Percentiles rank a stretch among this genome's conserved stretches.
phyloP scores from a whole-genome alignment of 768 basidiomycete genomes.

The Fistulinella prunicolor region DNA sequence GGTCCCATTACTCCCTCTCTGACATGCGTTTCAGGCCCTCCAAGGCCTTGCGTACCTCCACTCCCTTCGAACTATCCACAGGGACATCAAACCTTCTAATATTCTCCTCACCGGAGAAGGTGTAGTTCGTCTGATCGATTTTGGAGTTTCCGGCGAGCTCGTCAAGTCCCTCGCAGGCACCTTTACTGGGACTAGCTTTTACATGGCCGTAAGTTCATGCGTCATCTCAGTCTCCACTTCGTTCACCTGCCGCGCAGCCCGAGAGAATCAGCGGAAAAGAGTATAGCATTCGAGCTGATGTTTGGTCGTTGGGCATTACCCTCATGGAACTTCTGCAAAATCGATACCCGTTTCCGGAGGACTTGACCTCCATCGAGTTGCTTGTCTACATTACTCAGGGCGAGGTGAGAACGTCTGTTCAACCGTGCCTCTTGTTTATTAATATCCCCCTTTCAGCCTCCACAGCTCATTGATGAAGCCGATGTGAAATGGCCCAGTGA shows the following conservation, averaged over 20 bases:
- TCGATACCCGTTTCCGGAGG: slow-evolving; percentile 91
- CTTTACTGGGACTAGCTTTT: slow-evolving; percentile 96
- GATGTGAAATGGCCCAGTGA: slow-evolving; percentile 65
- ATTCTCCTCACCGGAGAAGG: slow-evolving; percentile 88
- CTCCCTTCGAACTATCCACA: slow-evolving; percentile 87
- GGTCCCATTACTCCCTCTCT: not conserved
- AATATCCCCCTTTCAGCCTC: slow-evolving; percentile 50
- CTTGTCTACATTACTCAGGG: slow-evolving; percentile 85
- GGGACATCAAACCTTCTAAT: slow-evolving; percentile 95
- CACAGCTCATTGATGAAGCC: slow-evolving; percentile 75
- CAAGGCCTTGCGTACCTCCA: slow-evolving; percentile 95
- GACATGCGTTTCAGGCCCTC: slow-evolving; percentile 52
- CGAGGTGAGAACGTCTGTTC: slow-evolving; percentile 47
- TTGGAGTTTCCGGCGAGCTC: slow-evolving; percentile 96
- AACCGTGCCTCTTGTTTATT: slow-evolving; percentile 13
- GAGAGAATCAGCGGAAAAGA: slow-evolving; percentile 90
- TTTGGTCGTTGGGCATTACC: slow-evolving; percentile 97
- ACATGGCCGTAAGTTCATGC: slow-evolving; percentile 86
- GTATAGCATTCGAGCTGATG: slow-evolving; percentile 94
- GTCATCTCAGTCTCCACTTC: not conserved
- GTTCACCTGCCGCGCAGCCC: slow-evolving; percentile 50
- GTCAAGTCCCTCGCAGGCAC: slow-evolving; percentile 90
- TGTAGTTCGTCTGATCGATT: slow-evolving; percentile 89
- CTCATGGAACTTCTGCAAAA: slow-evolving; percentile 92
- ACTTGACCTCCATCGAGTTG: slow-evolving; percentile 91